Conservation (phyloP, 2,329 filamentous ascomycete genomes). For the Colletotrichum tofieldiae region DNA sequence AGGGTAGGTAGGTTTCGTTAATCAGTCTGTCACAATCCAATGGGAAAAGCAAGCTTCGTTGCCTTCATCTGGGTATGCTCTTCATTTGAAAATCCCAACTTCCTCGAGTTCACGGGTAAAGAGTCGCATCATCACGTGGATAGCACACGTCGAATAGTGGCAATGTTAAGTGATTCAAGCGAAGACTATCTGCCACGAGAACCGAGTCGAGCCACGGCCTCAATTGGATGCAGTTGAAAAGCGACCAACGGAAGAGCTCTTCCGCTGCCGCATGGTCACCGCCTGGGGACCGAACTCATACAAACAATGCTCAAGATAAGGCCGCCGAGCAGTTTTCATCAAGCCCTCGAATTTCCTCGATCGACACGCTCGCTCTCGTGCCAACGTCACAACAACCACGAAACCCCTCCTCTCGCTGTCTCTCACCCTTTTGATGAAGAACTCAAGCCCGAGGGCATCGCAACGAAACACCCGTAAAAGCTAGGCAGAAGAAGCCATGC, state of each 20-base stretch:
- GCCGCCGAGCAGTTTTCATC: slow-evolving; percentile 15
- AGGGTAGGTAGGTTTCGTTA: not conserved
- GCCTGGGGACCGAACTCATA: not conserved
- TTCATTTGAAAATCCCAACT: not conserved
- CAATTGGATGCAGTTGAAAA: not conserved
- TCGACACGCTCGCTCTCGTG: slow-evolving; percentile 10
- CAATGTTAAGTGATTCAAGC: slow-evolving; percentile 14
- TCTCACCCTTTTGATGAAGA: slow-evolving; percentile 36
- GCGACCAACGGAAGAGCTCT: not conserved
- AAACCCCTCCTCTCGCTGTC: not conserved
- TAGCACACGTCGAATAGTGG: not conserved
- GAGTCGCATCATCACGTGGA: not conserved
- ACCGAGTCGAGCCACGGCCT: not conserved
- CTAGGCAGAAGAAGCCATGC: slow-evolving; percentile 34
- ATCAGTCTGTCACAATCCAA: not conserved
- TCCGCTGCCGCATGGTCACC: not conserved
- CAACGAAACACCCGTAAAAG: slow-evolving; percentile 15
- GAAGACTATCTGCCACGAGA: slow-evolving; percentile 12
- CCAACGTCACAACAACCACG: slow-evolving; percentile 3
- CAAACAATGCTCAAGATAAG: slow-evolving; percentile 2
- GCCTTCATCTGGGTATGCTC: not conserved
- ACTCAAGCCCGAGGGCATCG: slow-evolving; percentile 19
- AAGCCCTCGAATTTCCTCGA: not conserved
- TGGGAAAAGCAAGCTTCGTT: not conserved
- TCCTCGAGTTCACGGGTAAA: not conserved